phyloP scores from a whole-genome alignment of 768 basidiomycete genomes.

The Hysterangium stoloniferum region DNA sequence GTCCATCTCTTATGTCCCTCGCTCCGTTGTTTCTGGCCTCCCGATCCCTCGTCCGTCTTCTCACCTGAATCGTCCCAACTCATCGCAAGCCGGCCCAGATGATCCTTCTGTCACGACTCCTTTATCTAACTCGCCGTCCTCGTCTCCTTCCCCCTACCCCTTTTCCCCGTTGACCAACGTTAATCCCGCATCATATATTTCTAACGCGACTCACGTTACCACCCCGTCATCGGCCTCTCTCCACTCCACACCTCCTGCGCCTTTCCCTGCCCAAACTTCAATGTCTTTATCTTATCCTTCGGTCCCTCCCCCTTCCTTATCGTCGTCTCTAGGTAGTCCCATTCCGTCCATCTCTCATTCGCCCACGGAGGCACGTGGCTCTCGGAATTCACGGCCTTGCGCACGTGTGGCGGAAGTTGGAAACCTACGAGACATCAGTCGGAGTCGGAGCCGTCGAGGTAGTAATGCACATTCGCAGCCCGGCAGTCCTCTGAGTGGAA shows the following conservation, averaged over 20 bases:
- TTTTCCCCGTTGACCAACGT: slow-evolving; percentile 52
- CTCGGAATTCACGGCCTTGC: slow-evolving; percentile 50
- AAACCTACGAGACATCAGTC: slow-evolving; percentile 27
- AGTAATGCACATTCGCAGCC: slow-evolving; percentile 12
- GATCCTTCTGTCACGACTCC: slow-evolving; percentile 49
- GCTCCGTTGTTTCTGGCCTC: slow-evolving; percentile 40
- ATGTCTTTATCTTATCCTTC: slow-evolving; percentile 64
- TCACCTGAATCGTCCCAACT: slow-evolving; percentile 43
- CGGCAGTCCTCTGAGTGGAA: slow-evolving; percentile 6
- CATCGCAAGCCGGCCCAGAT: slow-evolving; percentile 31
- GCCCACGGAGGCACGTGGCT: slow-evolving; percentile 41
- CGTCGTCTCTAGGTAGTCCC: slow-evolving; percentile 71
- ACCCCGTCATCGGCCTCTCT: slow-evolving; percentile 60
- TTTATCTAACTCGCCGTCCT: slow-evolving; percentile 57
- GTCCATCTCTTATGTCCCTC: slow-evolving; percentile 31
- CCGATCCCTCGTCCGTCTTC: slow-evolving; percentile 71
- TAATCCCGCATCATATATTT: slow-evolving; percentile 48
- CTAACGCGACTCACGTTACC: slow-evolving; percentile 57
- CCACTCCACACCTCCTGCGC: slow-evolving; percentile 31
- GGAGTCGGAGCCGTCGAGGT: slow-evolving; percentile 14
- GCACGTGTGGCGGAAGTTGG: slow-evolving; percentile 67
- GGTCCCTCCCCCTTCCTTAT: slow-evolving; percentile 76
- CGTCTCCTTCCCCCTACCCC: slow-evolving; percentile 58
- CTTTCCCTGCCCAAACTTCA: slow-evolving; percentile 27
- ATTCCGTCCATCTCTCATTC: slow-evolving; percentile 29